Evolutionary conservation across 257 asterid genomes (phyloP).

Genomic region (Scutellaria barbata): DNA sequence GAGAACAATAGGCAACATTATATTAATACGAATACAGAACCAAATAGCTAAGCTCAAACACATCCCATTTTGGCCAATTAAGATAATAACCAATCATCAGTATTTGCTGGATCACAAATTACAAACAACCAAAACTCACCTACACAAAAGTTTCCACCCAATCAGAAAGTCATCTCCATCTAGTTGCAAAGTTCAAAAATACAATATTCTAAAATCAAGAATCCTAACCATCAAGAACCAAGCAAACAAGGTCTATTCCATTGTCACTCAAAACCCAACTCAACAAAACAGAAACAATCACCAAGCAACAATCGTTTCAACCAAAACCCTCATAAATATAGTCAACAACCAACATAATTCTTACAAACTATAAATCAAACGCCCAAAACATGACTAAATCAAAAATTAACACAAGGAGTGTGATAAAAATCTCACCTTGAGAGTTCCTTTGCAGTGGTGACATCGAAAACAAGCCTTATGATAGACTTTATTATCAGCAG

Average conservation of each 20-base stretch:
- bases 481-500: slow-evolving; percentile 65
- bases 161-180: neutral
- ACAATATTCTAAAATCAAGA: neutral
- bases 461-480: slow-evolving; percentile 83
- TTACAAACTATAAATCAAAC: slow-evolving; percentile 18
- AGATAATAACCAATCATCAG: slow-evolving; percentile 1
- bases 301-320: neutral
- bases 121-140: neutral
- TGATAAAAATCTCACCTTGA: slow-evolving; percentile 50
- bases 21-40: neutral
- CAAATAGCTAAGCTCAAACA: slow-evolving; percentile 19
- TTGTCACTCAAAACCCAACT: slow-evolving; percentile 5
- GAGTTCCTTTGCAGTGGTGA: slow-evolving; percentile 78
- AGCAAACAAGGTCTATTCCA: slow-evolving; percentile 10
- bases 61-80: neutral
- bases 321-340: slow-evolving; percentile 33
- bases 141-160: neutral
- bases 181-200: neutral
- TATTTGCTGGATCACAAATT: neutral
- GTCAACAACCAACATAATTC: neutral
- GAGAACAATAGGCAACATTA: slow-evolving; percentile 1
- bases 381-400: neutral
- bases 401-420: slow-evolving; percentile 5
- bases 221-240: slow-evolving; percentile 26
- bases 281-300: slow-evolving; percentile 18